Evolutionary conservation across 2,329 filamentous ascomycete genomes (phyloP), one percentile per base, ranked within the genome.

Genomic region (Pseudogymnoascus destructans): DNA sequence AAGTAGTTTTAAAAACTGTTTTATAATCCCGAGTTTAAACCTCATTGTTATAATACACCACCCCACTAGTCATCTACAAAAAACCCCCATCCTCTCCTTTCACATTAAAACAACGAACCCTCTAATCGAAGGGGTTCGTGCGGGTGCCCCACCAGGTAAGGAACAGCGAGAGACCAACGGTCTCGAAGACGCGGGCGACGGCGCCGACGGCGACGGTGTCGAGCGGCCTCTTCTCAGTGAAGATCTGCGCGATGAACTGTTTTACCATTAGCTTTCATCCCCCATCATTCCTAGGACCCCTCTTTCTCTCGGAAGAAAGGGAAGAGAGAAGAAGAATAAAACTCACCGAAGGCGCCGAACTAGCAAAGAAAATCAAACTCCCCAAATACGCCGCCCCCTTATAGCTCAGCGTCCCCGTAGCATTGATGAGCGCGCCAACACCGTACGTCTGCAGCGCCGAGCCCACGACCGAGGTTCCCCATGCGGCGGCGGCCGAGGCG

Each of bases 101-200:
- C 42, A 21, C 42, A 49, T 49, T 49, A 46, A 25, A 49, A 23
- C 46, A 42, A 42, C 33, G 40, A 54, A 60, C 23, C 27, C 46
- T 65, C 65, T 67, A 69, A 56, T 69, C 83, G 73, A 95, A 95
- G 61, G 89, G 89, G 78, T 90, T 92, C 75, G 89, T 93, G 71
- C 87, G 86, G 69, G 92, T 96, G 69, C 92, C 92, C 92, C 92
- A 97, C 87, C 89, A 97, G 71, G 89, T 95, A 67, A 97, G 79
- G 81, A 97, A 89, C 69, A 95, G 72, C 63, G 87, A 90, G 60
- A 97, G 81, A 63, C 92, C 93, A 61, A 97, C 82, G 2, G 93
- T 96, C 82, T 97, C 93, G 66, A 95, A 81, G 66, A 93, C 76
- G 75, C 93, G 91, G 69, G 88, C 86, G 56, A 93, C 75, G 62